Evolutionary conservation across 306 rosid species (phyloP), one percentile per base, ranked within the genome.

Genomic region (Leucaena leucocephala): DNA sequence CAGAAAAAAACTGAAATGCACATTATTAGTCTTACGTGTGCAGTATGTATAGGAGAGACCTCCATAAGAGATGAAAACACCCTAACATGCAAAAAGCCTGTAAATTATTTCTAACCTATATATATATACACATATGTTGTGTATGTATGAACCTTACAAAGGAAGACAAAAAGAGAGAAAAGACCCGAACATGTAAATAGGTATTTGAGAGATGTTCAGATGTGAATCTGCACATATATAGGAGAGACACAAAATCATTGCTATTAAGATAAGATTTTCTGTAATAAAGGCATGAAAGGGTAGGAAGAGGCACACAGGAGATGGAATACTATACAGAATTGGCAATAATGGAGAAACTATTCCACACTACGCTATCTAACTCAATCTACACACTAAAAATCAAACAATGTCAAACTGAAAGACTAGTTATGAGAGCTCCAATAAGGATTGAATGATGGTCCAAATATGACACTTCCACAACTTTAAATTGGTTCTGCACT

Each of bases 331-430:
- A 45, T 9, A 77, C 55, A 21, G 64, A 44, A 52, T 44, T 63
- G 71, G 75, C 62, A 79, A 44, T 39, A 5, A 3, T 4, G 8
- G 62, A 17, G 12, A 61, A 74, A 50, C 21, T 39, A 70, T 7
- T 17, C 42, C 36, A 74, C 66, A 33, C 69, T 38, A 67, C 42
- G 52, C 75, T 27, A 42, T 62, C 35, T 17, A 46, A 68, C 12
- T 50, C 40, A 81, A 19, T 38, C 27, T 38, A 59, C 9, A 34
- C 67, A 43, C 38, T 74, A 46, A 48, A 78, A 48, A 78, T 40
- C 15, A 78, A 73, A 68, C 54, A 42, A 33, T 45, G 72, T 33
- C 52, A 78, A 83, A 68, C 61, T 40, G 74, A 68, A 63, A 17
- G 9, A 45, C 48, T 35, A 57, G 70, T 46, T 59, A 33, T 16